Evolutionary conservation across 345 rosid genomes (phyloP), one percentile per base, ranked within the genome.

Genomic region (Lepidium sativum): DNA sequence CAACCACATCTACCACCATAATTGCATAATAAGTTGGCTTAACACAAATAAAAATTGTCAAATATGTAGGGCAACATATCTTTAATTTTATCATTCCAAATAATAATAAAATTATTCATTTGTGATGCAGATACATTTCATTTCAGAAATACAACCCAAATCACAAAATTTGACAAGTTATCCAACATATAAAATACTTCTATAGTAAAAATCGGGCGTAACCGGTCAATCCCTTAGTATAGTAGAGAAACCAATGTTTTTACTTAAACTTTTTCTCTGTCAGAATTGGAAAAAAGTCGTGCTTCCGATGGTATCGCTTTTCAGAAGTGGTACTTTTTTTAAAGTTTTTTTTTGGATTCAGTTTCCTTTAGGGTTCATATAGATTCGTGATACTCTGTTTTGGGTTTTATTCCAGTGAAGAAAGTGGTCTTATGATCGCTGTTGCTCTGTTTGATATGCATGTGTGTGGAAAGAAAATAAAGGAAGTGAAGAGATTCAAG

Each of bases 291-390:
- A 70, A 73, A 59, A 55, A 0, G 73, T 60, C 95, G 98, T 67
- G 91, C 89, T 60, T 69, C 85, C 9, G 87, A 86, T 58, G 96
- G 95, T 2, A 91, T 96, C 63, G 98, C 96, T 48, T 88, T 86
- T 17, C 40, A 85, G 43, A 81, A 75, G 40, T 88, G 98, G 98
- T 91, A 75, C 18, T 33, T 12, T 3, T 61, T 37, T n/a, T 14
- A 2, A 0, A 50, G 10, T 4, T 25, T 18, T 5, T 27, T 5
- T 27, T 27, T 45, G 21, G 37, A 29, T 54, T 50, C 48, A 20
- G 23, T 25, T 64, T 55, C 3, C 52, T 31, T 49, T 61, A 39
- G 32, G 9, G 6, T 29, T 29, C 11, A 6, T 40, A 8, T 32
- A 41, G 69, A 52, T 60, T 44, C n/a, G 10, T 70, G 34, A 62